These are phyloP conservation scores for Aspergillus chevalieri DNA, from an alignment of 2,329 filamentous ascomycete species.

Conservation along the genomic window DNA sequence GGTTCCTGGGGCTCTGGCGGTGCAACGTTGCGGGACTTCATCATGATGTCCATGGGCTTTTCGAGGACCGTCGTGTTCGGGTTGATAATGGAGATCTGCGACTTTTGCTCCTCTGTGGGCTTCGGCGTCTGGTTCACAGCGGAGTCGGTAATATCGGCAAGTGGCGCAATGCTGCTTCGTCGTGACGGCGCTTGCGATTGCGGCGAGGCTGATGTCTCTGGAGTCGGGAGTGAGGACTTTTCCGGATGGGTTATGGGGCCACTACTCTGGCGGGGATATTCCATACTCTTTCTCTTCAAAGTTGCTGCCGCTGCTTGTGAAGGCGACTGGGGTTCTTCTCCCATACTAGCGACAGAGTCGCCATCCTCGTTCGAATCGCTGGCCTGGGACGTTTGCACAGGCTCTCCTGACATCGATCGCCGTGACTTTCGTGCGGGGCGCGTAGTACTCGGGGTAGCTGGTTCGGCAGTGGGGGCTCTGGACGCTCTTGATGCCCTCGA, in stretches of 20 bases:
- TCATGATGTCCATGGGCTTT: slow-evolving; percentile 86
- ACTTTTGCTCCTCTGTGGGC: slow-evolving; percentile 37
- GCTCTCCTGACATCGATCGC: slow-evolving; percentile 44
- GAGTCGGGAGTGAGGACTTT: slow-evolving; percentile 41
- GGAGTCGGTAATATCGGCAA: slow-evolving; percentile 66
- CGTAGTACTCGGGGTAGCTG: slow-evolving; percentile 39
- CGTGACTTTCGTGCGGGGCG: slow-evolving; percentile 30
- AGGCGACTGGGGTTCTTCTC: slow-evolving; percentile 48
- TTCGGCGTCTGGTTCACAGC: slow-evolving; percentile 57
- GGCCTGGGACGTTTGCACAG: not conserved
- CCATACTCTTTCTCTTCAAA: slow-evolving; percentile 62
- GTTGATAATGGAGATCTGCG: slow-evolving; percentile 58
- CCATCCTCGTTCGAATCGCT: slow-evolving; percentile 22
- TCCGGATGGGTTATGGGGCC: slow-evolving; percentile 36
- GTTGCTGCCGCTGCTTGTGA: slow-evolving; percentile 46
- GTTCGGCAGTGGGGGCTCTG: slow-evolving; percentile 47
- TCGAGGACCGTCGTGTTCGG: slow-evolving; percentile 73
- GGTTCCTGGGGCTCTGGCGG: slow-evolving; percentile 64
- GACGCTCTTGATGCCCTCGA: slow-evolving; percentile 41
- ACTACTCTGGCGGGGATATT: slow-evolving; percentile 35
- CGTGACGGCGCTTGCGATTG: slow-evolving; percentile 35
- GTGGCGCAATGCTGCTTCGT: slow-evolving; percentile 50
- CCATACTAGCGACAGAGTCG: slow-evolving; percentile 26
- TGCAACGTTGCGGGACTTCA: slow-evolving; percentile 71
- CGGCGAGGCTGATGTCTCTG: slow-evolving; percentile 50